Percentiles rank a stretch among this genome's conserved stretches.
These are phyloP conservation scores for Cryptococcus hybrid DNA, from an alignment of 1,284 basidiomycete species.

Conservation along the genomic window DNA sequence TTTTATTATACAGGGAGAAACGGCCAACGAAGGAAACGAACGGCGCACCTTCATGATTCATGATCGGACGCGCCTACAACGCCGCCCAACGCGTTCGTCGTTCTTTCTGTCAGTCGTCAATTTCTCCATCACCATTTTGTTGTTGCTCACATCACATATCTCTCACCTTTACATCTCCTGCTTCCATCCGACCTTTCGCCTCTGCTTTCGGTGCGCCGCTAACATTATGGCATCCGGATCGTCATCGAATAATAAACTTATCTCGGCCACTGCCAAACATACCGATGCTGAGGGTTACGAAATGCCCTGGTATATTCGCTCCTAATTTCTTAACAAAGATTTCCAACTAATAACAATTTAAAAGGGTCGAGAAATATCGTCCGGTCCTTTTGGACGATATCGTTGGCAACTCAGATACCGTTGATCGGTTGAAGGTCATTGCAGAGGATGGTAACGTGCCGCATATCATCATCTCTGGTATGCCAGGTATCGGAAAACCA, in stretches of 20 bases:
- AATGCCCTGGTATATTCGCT: slow-evolving; percentile 49
- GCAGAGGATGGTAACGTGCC: slow-evolving; percentile 96
- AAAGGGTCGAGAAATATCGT: slow-evolving; percentile 92
- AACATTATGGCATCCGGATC: slow-evolving; percentile 13
- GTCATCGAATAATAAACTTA: slow-evolving; percentile 19
- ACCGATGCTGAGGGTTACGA: slow-evolving; percentile 50
- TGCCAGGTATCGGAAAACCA: slow-evolving; percentile 99
- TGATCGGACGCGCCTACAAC: too few species aligned
- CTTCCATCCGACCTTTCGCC: too few species aligned
- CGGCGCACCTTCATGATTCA: too few species aligned
- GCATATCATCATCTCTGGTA: slow-evolving; percentile 96
- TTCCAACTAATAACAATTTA: background rate
- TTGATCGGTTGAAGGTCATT: slow-evolving; percentile 95
- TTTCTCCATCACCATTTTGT: too few species aligned
- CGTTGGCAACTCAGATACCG: slow-evolving; percentile 92
- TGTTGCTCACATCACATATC: too few species aligned
- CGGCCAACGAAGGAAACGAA: too few species aligned
- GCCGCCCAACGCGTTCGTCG: too few species aligned
- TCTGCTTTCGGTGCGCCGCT: too few species aligned
- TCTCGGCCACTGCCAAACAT: slow-evolving; percentile 35
- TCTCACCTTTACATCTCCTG: too few species aligned
- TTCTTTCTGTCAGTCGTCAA: too few species aligned
- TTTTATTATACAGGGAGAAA: too few species aligned
- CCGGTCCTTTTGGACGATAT: slow-evolving; percentile 81
- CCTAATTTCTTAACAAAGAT: background rate